Evolutionary conservation across 495 filamentous ascomycete species (phyloP), one percentile per base, ranked within the genome.

Genomic region (Aspergillus haitiensis): DNA sequence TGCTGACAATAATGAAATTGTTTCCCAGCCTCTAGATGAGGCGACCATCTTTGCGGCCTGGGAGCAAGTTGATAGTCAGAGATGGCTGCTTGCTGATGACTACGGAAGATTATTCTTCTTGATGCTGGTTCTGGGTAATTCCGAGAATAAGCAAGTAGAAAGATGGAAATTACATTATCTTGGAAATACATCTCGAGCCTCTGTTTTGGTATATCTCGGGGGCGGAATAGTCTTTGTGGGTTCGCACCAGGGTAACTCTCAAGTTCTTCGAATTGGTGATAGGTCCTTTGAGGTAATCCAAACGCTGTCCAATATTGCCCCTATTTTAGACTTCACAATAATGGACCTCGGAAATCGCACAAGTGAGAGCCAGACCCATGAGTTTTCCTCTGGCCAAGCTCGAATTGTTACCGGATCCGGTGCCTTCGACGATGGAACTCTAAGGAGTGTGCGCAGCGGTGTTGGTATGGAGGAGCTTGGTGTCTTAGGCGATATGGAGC

Each of bases 371-470:
- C 84, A 90, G 39, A 86, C 83, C 0, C 95, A 94, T 63, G 92
- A 95, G 67, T 97, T 86, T 53, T 97, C 92, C 0, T 96, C 93
- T 6, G 95, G 95, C 1, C 95, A 98, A 75, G 93, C 94, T 55
- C 83, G 95, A 33, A 88, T 99, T 56, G 91, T 99, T 8, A 90
- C 93, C 3, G 93, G 90, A 7, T 96, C 93, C 42, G 94, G 94
- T 31, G 92, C 88, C 4, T 90, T 87, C 65, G 83, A 89, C 60
- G 91, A 95, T 62, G 94, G 94, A 5, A 92, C 89, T 36, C 68
- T 99, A 37, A 77, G 93, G 60, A 96, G 88, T 67, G 87, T 98
- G 32, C 86, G 93, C 36, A 97, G 92, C 68, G 94, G 94, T 16
- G 93, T 99, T 52, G 92, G 94, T 15, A 80, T 99, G 57, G 91